Percentiles rank a stretch among this genome's conserved stretches.
phyloP scores from a whole-genome alignment of 1,139 yeast genomes.

The Blastobotrys elegans region DNA sequence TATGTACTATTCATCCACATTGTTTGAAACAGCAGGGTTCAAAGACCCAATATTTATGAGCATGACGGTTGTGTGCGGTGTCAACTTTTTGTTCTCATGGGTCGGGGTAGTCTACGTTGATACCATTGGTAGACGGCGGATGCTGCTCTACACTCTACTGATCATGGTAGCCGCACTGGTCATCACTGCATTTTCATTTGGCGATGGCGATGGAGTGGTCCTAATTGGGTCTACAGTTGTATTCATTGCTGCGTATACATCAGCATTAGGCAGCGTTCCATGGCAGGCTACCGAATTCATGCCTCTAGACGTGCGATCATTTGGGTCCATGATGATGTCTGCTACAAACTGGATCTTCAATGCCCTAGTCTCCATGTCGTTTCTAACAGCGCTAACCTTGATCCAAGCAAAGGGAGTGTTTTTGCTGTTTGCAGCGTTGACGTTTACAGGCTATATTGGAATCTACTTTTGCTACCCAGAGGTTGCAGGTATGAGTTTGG shows the following conservation, averaged over 20 bases:
- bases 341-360: conserved; percentile 45
- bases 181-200: conserved; percentile 25
- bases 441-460: conserved; percentile 40
- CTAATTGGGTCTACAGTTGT: conserved; percentile 35
- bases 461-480: conserved; percentile 45
- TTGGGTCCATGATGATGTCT: conserved; percentile 43
- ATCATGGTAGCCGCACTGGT: conserved; percentile 39
- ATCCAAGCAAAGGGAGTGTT: conserved; percentile 37
- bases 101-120: conserved; percentile 57
- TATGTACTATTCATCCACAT: conserved; percentile 68
- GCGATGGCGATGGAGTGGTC: conserved; percentile 13
- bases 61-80: conserved; percentile 52
- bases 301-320: conserved; percentile 41
- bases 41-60: conserved; percentile 60
- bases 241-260: conserved; percentile 44
- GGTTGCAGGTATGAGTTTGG: conserved; percentile 44
- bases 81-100: conserved; percentile 62
- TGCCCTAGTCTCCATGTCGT: conserved; percentile 38
- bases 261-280: conserved; percentile 45
- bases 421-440: conserved; percentile 37
- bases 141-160: conserved; percentile 49
- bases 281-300: conserved; percentile 47
- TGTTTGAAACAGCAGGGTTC: conserved; percentile 57
- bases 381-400: conserved; percentile 35
- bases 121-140: conserved; percentile 55